phyloP scores from a whole-genome alignment of 805 yeast genomes.

The Ogataea pignaliae region DNA sequence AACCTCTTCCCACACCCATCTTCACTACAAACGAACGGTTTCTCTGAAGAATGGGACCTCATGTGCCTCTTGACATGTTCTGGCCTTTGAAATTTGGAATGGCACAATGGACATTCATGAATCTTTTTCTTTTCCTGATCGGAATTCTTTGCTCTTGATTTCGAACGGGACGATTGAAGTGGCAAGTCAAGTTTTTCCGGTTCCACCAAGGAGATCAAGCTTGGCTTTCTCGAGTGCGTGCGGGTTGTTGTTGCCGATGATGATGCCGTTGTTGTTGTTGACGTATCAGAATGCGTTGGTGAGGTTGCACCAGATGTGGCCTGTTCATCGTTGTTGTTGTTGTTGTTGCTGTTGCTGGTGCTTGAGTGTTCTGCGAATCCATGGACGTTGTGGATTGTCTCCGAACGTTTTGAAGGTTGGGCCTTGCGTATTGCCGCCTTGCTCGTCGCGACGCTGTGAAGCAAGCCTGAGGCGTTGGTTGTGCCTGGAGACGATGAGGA shows the following conservation, averaged over 20 bases:
- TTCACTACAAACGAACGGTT: slow-evolving; percentile 52
- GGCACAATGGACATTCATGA: slow-evolving; percentile 63
- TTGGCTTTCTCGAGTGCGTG: slow-evolving; percentile 2
- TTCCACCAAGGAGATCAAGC: slow-evolving; percentile 13
- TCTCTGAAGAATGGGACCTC: slow-evolving; percentile 54
- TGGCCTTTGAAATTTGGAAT: slow-evolving; percentile 59
- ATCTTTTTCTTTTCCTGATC: slow-evolving; percentile 45
- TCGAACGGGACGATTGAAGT: slow-evolving; percentile 30
- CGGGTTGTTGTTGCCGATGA: slow-evolving; percentile 14
- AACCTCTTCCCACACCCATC: slow-evolving; percentile 50
- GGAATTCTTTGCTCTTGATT: slow-evolving; percentile 27
- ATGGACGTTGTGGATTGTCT: neutral
- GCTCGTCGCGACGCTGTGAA: slow-evolving; percentile 1
- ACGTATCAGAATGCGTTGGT: neutral
- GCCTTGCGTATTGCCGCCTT: neutral
- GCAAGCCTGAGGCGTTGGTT: neutral
- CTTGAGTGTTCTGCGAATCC: neutral
- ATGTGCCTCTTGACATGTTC: slow-evolving; percentile 67
- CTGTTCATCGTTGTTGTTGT: neutral
- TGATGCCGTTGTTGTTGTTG: slow-evolving; percentile 5
- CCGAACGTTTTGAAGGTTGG: neutral
- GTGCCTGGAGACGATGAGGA: slow-evolving; percentile 11
- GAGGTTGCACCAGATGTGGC: neutral
- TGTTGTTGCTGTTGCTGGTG: neutral
- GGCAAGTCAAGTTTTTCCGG: slow-evolving; percentile 30